Percentiles rank a stretch among this genome's conserved stretches.
Conservation (phyloP, 1,284 basidiomycete species). For the Thecaphora thlaspeos region DNA sequence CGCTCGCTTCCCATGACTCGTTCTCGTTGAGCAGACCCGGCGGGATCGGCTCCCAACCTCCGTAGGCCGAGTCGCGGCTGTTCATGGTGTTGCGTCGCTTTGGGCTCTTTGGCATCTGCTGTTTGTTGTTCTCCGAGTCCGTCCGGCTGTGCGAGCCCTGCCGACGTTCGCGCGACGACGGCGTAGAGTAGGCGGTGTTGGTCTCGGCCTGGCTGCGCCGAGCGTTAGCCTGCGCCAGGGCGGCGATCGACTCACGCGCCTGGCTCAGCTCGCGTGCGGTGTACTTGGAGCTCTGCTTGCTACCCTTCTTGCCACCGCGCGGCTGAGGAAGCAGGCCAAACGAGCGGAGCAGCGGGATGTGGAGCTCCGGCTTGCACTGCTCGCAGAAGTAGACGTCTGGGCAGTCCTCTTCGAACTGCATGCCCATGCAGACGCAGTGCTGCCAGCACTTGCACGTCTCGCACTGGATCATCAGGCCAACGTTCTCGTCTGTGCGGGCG, state of each 20-base stretch:
- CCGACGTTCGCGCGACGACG: constrained; percentile 24
- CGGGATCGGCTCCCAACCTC: constrained; percentile 73
- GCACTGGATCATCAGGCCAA: constrained; percentile 90
- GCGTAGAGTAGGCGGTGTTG: neutral
- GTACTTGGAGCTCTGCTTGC: constrained; percentile 31
- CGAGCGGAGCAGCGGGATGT: constrained; percentile 59
- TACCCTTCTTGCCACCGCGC: constrained; percentile 40
- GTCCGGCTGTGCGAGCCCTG: constrained; percentile 11
- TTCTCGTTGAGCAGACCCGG: constrained; percentile 50
- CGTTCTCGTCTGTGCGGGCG: constrained; percentile 65
- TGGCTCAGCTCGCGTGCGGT: constrained; percentile 49
- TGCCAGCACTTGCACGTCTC: constrained; percentile 98
- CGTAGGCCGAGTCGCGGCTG: constrained; percentile 88
- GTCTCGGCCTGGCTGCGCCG: constrained; percentile 36
- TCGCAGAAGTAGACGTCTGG: constrained; percentile 78
- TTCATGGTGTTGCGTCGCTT: constrained; percentile 91
- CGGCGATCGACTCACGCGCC: constrained; percentile 52
- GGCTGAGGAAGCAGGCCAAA: constrained; percentile 45
- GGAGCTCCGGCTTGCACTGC: constrained; percentile 82
- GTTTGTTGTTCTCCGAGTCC: constrained; percentile 4
- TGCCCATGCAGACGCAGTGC: constrained; percentile 94
- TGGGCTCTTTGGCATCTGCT: constrained; percentile 30
- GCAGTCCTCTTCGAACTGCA: constrained; percentile 73
- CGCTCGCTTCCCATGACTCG: constrained; percentile 59
- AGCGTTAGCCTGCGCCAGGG: constrained; percentile 49